Evolutionary conservation across 2,329 filamentous ascomycete genomes (phyloP), one percentile per base, ranked within the genome.

Genomic region (Phoma sp.): DNA sequence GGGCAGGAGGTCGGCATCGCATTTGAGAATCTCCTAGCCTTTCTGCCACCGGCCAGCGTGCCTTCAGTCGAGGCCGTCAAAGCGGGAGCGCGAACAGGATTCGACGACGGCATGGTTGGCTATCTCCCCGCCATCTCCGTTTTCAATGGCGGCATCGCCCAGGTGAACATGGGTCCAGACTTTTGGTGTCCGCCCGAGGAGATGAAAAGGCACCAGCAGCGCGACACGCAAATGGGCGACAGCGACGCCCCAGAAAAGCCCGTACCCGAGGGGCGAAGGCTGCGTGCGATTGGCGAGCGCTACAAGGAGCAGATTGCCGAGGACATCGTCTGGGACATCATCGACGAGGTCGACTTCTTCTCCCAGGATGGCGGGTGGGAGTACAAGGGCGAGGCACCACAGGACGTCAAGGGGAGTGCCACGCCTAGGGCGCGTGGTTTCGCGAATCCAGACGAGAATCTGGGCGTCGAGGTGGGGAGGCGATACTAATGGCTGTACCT

Each of bases 81-180:
- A 57, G 82, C 89, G 36, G 91, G 90, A 12, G 92, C 91, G 17
- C 83, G 95, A 44, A 90, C 95, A 58, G 92, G 92, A 25, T 86
- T 96, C 58, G 95, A 99, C 70, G 95, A 99, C 70, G 95, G 94
- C 32, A 90, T 95, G 83, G 84, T 97, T 1, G 96, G 95, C 10
- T 99, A 99, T 77, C 96, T 96, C 70, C 95, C 95, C 1, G 91
- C 93, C 21, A 87, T 99, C 19, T 95, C 92, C 65, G 90, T 95
- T 21, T 98, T 97, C 77, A 88, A 90, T 39, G 94, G 93, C 47
- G 95, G 94, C 22, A 90, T 93, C 1, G 93, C 90, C 15, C 91
- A 98, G 74, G 88, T 94, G 67, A 97, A 97, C 75, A 97, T 99
- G 71, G 94, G 95, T 1, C 92, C 92, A 0, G 83, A 95, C 29